Base-by-base conservation (phyloP, 2,329 filamentous ascomycete genomes). In the Penicillium sp. region DNA sequence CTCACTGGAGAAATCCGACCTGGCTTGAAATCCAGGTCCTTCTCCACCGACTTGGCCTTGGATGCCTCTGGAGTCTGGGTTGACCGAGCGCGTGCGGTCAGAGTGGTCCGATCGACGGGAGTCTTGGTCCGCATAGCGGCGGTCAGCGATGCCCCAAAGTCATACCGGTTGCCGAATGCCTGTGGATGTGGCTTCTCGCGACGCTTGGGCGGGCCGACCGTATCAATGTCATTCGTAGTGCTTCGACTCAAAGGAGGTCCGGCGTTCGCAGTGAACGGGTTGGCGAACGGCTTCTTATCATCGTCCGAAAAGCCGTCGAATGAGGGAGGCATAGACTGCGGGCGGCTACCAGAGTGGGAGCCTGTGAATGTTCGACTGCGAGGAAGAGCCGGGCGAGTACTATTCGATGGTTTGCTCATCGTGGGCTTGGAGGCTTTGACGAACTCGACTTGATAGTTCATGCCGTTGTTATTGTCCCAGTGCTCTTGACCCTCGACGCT, bases 391-490 rank as follows among this genome's bases (percentile, higher is more conserved):
- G 85, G 76, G 45, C 84, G 82, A 42, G 82, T 81, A 10, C 79
- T 76, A 12, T 83, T 78, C 11, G 83, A 81, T 62, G 83, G 79
- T 31, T 79, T 75, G 57, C 79, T 79, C 62, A 79, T 86, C 69
- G 83, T 83, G 17, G 84, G 80, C 61, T 90, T 84, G 67, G 84
- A 77, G 79, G 91, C 92, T 83, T 93, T 96, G 65, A 83, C 83
- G 79, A 99, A 99, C 75, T 96, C 92, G 56, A 98, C 86, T 75
- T 97, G 93, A 79, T 95, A 99, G 79, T 99, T 98, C 76, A 87
- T 85, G 34, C 82, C 81, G 67, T 82, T 82, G 75, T 99, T 99
- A 83, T 94, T 99, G 78, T 99, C 95, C 95, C 95, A 99, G 76
- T 87, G 91, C 69, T 98, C 94, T 63, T 89, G 84, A 17, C 92